Base-by-base conservation (phyloP, 1,139 yeast species). In the Geotrichum reessii region DNA sequence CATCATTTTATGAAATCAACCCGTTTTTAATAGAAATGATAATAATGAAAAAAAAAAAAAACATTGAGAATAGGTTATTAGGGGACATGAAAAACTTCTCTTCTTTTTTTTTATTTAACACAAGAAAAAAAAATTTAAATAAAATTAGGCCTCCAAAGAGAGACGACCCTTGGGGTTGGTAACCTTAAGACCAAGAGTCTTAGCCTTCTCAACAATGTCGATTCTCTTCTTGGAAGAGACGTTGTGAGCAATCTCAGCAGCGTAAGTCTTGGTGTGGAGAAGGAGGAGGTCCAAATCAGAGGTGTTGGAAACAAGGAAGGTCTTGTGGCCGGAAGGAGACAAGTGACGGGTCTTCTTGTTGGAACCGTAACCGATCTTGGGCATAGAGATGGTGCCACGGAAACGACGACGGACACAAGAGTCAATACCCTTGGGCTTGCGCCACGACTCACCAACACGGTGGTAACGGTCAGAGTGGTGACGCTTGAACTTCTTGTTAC, bases 381-480 rank as follows among this genome's bases (percentile, higher is more conserved):
- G 99, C 86, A 92, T 96, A 75, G 93, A 84, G 77, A 93, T 88
- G 81, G 95, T 87, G 76, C 99, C 99, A 87, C 98, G 90, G 96
- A 93, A 95, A 85, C 98, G 90, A 86, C 98, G 92, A 86, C 98
- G 92, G 79, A 92, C 97, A 83, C 92, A 86, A 74, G 97, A 92
- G 85, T 95, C 99, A 77, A 95, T 95, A 93, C 99, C 99, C 90
- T 92, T 93, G 84, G 95, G 99, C 84, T 93, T 93, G 90, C 99
- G 93, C 99, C 99, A 95, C 86, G 86, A 87, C 82, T 90, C 97
- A 75, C 91, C 82, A 72, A 93, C 97, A 82, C 99, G 92, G 85
- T 85, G 85, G 83, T 90, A 93, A 82, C 97, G 91, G 88, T 95
- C 99, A 80, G 97, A 91, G 85, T 95, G 99, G 81, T 93, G 98